Base-by-base conservation (phyloP, 23 red algal species). In the Gracilaria gracilis region DNA sequence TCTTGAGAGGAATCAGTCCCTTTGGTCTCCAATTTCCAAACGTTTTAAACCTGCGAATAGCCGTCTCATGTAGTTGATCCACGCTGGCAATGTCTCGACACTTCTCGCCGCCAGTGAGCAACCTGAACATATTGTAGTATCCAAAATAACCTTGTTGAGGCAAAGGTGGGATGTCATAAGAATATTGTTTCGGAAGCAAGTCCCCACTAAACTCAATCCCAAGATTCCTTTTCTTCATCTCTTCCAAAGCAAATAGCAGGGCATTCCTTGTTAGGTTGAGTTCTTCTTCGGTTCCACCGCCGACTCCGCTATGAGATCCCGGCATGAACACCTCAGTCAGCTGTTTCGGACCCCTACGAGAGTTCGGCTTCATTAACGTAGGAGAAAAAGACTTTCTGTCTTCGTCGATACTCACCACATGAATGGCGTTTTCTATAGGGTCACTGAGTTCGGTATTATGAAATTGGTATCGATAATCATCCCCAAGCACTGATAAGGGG, bases 391-490 rank as follows among this genome's bases (percentile, higher is more conserved):
- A 42, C 25, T 48, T 55, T 61, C 59, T 39, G 31, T 83, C 47
- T 61, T 92, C 89, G 32, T 92, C 89, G 40, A 92, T 92, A 32
- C 62, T 75, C 65, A 92, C 24, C 47, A 64, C 20, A 49, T 92
- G 89, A 58, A 92, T 84, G 54, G 62, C 89, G 37, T 92, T 83
- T 55, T 84, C 79, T 47, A 92, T 69, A 38, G 39, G 31, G 2
- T 67, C 59, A 28, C 65, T 65, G 39, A 92, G 40, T 36, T 59
- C n/a, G 6, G 89, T 92, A 69, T 82, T 29, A 55, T 92, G 89
- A 64, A 92, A 92, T n/a, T 38, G 62, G 48, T 92, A 92, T 42
- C 66, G 48, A 61, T 49, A 28, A 24, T 92, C 79, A 34, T 62
- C 23, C 29, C 65, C 65, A 58, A 78, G 70, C 15, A 50, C n/a